phyloP scores from a whole-genome alignment of 176 grass and related monocot genomes.

The Miscanthus lutarioriparius region DNA sequence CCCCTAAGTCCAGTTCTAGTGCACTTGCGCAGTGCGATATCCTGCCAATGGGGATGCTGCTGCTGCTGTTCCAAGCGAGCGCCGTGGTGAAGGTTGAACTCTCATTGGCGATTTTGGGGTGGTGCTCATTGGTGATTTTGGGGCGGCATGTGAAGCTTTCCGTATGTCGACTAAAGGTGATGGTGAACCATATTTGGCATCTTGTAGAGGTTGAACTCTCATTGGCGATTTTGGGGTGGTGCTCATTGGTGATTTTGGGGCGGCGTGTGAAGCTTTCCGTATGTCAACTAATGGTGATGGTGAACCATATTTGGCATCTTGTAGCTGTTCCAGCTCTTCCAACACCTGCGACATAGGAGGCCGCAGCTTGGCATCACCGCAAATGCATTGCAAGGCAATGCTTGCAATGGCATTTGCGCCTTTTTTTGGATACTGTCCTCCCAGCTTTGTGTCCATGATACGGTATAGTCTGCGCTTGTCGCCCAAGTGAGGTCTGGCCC shows the following conservation, averaged over 20 bases:
- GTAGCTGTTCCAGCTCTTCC: conserved; percentile 66
- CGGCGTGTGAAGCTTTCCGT: conserved; percentile 33
- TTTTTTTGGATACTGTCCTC: conserved; percentile 82
- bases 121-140: conserved; percentile 37
- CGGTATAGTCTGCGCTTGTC: conserved; percentile 79
- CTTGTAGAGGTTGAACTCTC: too few relatives aligned
- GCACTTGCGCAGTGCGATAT: conserved; percentile 46
- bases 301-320: conserved; percentile 46
- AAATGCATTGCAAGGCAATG: conserved; percentile 67
- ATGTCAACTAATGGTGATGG: conserved; percentile 30
- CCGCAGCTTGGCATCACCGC: conserved; percentile 59
- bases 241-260: conserved; percentile 57
- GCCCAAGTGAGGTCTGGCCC: conserved; percentile 60
- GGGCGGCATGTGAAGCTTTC: too few relatives aligned
- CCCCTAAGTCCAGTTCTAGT: conserved; percentile 40
- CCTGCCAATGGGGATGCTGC: conserved; percentile 46
- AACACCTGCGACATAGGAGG: conserved; percentile 68
- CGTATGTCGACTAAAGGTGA: too few relatives aligned
- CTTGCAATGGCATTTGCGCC: conserved; percentile 50
- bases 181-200: too few relatives aligned
- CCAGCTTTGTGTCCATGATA: conserved; percentile 75
- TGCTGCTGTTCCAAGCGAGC: conserved; percentile 42
- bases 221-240: conserved; percentile 54
- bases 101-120: conserved; percentile 61
- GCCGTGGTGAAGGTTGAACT: neutral